Evolutionary conservation across 768 basidiomycete genomes (phyloP).

Genomic region (Myochromella boudieri): DNA sequence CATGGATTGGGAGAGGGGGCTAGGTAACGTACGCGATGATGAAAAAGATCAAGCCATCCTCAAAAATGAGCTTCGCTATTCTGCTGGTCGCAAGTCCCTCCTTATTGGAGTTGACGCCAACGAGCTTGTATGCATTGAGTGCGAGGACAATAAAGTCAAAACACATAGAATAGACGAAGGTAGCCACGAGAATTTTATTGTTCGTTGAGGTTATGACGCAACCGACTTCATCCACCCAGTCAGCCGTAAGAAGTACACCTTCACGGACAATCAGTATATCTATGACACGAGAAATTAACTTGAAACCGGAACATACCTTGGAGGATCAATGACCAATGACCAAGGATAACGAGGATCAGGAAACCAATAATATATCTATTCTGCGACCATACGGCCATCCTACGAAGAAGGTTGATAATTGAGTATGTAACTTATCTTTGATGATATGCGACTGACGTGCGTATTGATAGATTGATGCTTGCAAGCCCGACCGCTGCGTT

Average conservation of each 20-base stretch:
- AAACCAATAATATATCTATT: constrained; percentile 49
- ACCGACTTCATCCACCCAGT: constrained; percentile 44
- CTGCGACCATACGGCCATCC: constrained; percentile 67
- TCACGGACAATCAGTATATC: too few relatives aligned
- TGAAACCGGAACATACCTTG: too few relatives aligned
- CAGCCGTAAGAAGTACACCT: constrained; percentile 60
- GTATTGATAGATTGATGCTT: constrained; percentile 59
- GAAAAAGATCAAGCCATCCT: constrained; percentile 74
- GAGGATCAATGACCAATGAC: constrained; percentile 70
- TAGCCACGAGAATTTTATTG: constrained; percentile 63
- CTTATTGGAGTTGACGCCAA: constrained; percentile 22
- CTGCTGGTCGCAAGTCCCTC: constrained; percentile 35
- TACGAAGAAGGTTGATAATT: constrained; percentile 3
- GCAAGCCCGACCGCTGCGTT: constrained; percentile 55
- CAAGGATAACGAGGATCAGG: constrained; percentile 57
- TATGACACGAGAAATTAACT: too few relatives aligned
- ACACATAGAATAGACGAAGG: constrained; percentile 76
- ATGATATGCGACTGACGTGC: constrained; percentile 42
- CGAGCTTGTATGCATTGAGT: constrained; percentile 61
- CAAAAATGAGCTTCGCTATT: constrained; percentile 64
- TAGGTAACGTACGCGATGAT: constrained; percentile 58
- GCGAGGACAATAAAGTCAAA: constrained; percentile 65
- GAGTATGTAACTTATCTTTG: neutral
- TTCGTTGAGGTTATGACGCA: constrained; percentile 62
- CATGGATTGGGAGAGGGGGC: too few relatives aligned